Conservation (phyloP, 345 rosid genomes). For the Turritis glabra region DNA sequence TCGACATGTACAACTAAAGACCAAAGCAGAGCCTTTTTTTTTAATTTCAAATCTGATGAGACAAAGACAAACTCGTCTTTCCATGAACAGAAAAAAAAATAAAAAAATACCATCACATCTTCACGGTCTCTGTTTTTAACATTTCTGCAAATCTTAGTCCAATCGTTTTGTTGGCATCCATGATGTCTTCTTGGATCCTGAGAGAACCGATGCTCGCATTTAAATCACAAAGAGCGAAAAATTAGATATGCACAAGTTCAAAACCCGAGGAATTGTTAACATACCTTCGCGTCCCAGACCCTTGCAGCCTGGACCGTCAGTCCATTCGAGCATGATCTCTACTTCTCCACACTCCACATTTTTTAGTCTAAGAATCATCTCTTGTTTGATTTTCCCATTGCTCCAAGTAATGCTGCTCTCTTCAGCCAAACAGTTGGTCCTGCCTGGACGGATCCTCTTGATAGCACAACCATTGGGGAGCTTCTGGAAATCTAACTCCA, state of each 20-base stretch:
- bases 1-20: conserved; percentile 38
- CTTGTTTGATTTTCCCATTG: conserved; percentile 60
- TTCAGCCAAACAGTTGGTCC: conserved; percentile 56
- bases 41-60: conserved; percentile 21
- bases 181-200: conserved; percentile 42
- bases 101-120: conserved; percentile 9
- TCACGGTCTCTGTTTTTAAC: conserved; percentile 17
- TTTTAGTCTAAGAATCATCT: conserved; percentile 54
- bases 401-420: conserved; percentile 61
- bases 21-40: conserved; percentile 27
- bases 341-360: conserved; percentile 74
- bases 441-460: conserved; percentile 54
- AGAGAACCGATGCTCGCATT: conserved; percentile 1
- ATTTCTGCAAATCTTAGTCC: conserved; percentile 34
- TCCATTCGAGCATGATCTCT: conserved; percentile 68
- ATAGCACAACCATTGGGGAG: conserved; percentile 66
- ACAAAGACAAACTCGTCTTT: conserved; percentile 30
- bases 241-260: neutral
- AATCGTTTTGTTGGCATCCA: conserved; percentile 42
- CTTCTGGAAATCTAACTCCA: conserved; percentile 47
- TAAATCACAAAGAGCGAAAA: neutral
- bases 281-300: conserved; percentile 46
- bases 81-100: conserved; percentile 7
- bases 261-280: neutral
- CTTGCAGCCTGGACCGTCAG: conserved; percentile 52